Evolutionary conservation across 345 rosid genomes (phyloP), one percentile per base, ranked within the genome.

Genomic region (Acer saccharum): DNA sequence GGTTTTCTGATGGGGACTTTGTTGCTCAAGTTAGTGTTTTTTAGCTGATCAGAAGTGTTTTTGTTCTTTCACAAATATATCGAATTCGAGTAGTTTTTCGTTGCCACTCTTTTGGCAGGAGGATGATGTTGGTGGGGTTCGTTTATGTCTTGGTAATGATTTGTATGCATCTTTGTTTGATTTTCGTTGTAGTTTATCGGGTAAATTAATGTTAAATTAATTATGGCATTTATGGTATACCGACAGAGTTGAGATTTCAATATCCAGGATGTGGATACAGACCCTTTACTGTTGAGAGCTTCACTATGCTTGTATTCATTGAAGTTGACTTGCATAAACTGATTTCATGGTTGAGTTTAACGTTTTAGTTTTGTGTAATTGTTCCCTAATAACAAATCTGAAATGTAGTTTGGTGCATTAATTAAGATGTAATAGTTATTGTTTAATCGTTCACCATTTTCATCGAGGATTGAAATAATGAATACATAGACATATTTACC

Each of bases 21-120:
- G 46, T 52, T 54, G 27, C 12, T 62, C 20, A 74, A 62, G 6
- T 44, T 18, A 41, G 44, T 63, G 68, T 46, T 63, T 74, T 46
- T 46, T 60, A 60, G 69, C 44, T 62, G 44, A 63, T 44, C 69
- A 48, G 29, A 72, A 63, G 39, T 44, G 60, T 63, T 55, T 54
- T 17, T 18, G 23, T n/a, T 54, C 4, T 71, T 27, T 16, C n/a
- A 43, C 50, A 57, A 57, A 58, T 72, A 35, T 20, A 41, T 18
- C 9, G 17, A 58, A 12, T 72, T 6, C 3, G 39, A 72, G 67
- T 13, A 41, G 20, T 55, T 6, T 27, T 55, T 46, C 43, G 1
- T 52, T 55, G 10, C 17, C n/a, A 7, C 46, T 43, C 10, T 7
- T 8, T 43, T 7, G 10, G 46, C 35, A 25, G 66, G 13, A 29